phyloP scores from a whole-genome alignment of 2,329 filamentous ascomycete species.

The Periglandula ipomoeae region DNA sequence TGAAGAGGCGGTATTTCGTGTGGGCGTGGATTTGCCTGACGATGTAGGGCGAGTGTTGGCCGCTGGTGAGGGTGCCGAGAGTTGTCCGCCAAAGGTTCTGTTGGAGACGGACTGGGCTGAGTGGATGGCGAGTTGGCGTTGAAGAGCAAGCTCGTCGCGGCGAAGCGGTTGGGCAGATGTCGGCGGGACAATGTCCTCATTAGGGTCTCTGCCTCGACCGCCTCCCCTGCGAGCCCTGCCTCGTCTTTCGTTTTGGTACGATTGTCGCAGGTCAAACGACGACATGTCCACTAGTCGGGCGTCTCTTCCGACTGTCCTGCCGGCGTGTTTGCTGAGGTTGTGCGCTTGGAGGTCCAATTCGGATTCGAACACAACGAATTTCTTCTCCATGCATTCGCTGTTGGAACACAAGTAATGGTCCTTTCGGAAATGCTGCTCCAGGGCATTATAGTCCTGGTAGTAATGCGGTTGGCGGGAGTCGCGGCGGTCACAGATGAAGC shows the following conservation, averaged over 20 bases:
- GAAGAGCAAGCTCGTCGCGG: slow-evolving; percentile 82
- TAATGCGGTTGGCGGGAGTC: slow-evolving; percentile 73
- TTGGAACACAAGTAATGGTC: slow-evolving; percentile 84
- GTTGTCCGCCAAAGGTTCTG: slow-evolving; percentile 75
- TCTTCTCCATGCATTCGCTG: slow-evolving; percentile 86
- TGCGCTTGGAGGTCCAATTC: slow-evolving; percentile 94
- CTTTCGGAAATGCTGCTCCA: slow-evolving; percentile 78
- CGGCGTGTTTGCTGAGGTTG: slow-evolving; percentile 75
- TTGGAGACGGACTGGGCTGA: slow-evolving; percentile 72
- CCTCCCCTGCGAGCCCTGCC: slow-evolving; percentile 32
- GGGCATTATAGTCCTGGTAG: slow-evolving; percentile 76
- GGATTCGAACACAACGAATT: slow-evolving; percentile 92
- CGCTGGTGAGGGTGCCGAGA: slow-evolving; percentile 40
- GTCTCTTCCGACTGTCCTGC: slow-evolving; percentile 77
- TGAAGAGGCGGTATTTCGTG: slow-evolving; percentile 8
- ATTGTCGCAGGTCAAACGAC: slow-evolving; percentile 67
- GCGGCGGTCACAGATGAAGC: slow-evolving; percentile 80
- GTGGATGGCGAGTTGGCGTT: slow-evolving; percentile 85
- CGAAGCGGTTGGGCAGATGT: slow-evolving; percentile 73
- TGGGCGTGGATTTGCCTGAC: slow-evolving; percentile 6
- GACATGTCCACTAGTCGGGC: slow-evolving; percentile 81
- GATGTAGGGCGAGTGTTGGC: slow-evolving; percentile 11
- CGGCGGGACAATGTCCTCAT: slow-evolving; percentile 66
- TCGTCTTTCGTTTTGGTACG: slow-evolving; percentile 54
- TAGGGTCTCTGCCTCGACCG: slow-evolving; percentile 71